Conservation (phyloP, 1,284 basidiomycete species). For the Wallemia mellicola region DNA sequence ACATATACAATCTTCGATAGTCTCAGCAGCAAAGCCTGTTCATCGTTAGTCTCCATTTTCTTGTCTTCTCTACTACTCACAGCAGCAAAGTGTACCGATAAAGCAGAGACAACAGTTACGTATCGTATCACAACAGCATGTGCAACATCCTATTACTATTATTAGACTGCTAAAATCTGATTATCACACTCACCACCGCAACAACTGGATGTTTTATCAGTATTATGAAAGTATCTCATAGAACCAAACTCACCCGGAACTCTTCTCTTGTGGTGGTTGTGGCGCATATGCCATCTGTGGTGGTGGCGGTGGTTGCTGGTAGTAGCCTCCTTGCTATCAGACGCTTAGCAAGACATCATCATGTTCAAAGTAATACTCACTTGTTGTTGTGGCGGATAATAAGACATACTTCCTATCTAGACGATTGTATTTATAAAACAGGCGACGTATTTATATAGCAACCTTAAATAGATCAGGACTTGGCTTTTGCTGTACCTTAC, state of each 20-base stretch:
- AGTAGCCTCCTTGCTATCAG: neutral
- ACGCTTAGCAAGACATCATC: neutral
- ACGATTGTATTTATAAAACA: neutral
- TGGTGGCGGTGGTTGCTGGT: neutral
- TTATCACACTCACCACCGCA: neutral
- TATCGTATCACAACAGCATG: neutral
- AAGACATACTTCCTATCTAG: neutral
- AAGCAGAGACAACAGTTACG: neutral
- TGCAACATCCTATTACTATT: neutral
- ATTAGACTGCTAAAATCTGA: neutral
- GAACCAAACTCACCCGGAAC: neutral
- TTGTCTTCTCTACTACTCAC: neutral
- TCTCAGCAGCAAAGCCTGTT: neutral
- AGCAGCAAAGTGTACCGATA: slow-evolving; percentile 1
- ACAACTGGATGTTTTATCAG: neutral
- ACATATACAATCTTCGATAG: neutral
- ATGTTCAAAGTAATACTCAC: neutral
- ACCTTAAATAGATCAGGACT: too few species aligned
- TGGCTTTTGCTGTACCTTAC: neutral
- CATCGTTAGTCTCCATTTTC: neutral
- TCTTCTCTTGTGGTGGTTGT: neutral
- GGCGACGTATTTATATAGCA: neutral
- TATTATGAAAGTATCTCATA: neutral
- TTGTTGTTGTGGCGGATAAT: neutral
- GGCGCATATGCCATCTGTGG: neutral